Evolutionary conservation across 345 rosid genomes (phyloP).

Genomic region (Hirschfeldia incana): DNA sequence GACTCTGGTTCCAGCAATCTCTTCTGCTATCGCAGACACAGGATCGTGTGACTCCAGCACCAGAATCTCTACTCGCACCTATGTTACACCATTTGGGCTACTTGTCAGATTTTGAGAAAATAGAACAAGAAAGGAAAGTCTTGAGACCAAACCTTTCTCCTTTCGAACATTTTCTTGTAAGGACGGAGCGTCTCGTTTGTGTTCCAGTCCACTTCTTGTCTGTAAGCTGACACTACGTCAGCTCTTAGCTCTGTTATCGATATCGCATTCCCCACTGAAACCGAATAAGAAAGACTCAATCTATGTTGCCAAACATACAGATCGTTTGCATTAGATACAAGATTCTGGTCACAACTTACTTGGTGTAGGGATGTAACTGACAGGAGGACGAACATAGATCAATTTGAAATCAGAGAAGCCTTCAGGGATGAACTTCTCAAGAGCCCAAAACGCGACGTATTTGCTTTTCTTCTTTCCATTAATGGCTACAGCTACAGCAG

Average conservation of each 20-base stretch:
- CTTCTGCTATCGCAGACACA: constrained; percentile 69
- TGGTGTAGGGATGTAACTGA: constrained; percentile 76
- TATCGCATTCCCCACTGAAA: constrained; percentile 69
- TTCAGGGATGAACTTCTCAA: constrained; percentile 56
- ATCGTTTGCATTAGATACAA: neutral
- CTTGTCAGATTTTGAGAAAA: constrained; percentile 4
- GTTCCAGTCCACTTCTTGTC: constrained; percentile 72
- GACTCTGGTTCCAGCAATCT: constrained; percentile 48
- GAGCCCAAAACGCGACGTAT: constrained; percentile 52
- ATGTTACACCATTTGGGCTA: constrained; percentile 4
- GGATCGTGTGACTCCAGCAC: constrained; percentile 68
- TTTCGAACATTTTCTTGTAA: constrained; percentile 61
- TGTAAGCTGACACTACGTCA: constrained; percentile 76
- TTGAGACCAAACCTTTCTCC: constrained; percentile 57
- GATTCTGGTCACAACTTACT: constrained; percentile 49
- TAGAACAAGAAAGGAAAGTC: neutral
- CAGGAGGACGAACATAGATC: constrained; percentile 64
- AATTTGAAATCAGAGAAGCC: constrained; percentile 65
- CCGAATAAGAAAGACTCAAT: neutral
- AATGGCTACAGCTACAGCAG: constrained; percentile 62
- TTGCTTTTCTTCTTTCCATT: constrained; percentile 67
- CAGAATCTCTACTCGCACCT: constrained; percentile 66
- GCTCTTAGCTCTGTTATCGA: constrained; percentile 79
- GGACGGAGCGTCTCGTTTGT: constrained; percentile 61
- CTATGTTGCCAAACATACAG: neutral